Percentiles rank a stretch among this genome's conserved stretches.
phyloP scores from a whole-genome alignment of 2,329 filamentous ascomycete species.

The Emericellopsis atlantica region DNA sequence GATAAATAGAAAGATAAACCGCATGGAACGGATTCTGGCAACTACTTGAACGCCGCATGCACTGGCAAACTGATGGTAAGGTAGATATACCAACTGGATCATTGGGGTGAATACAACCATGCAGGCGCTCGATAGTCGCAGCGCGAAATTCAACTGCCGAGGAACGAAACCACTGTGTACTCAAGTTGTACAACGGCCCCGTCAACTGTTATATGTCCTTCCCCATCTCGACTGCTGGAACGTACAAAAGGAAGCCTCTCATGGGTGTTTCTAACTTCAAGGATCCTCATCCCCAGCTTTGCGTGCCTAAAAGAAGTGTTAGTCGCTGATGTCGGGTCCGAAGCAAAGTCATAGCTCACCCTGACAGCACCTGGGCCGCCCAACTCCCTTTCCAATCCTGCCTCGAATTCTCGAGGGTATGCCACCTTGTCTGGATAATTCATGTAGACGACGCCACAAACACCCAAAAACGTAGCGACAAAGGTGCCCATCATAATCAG shows the following conservation, averaged over 20 bases:
- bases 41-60: no score
- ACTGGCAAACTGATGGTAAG: no score
- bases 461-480: constrained; percentile 45
- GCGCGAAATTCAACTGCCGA: no score
- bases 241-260: constrained; percentile 18
- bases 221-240: constrained; percentile 9
- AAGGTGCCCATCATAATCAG: constrained; percentile 57
- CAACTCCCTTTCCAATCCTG: constrained; percentile 61
- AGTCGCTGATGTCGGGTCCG: background rate
- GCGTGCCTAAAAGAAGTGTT: constrained; percentile 28
- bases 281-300: constrained; percentile 41
- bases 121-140: no score
- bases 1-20: no score
- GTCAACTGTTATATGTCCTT: no score
- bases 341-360: constrained; percentile 36
- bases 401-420: constrained; percentile 58
- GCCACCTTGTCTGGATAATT: constrained; percentile 62
- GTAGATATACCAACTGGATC: no score
- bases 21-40: no score
- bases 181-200: no score
- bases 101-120: no score
- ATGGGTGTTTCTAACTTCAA: constrained; percentile 12
- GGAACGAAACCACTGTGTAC: no score
- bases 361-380: constrained; percentile 55
- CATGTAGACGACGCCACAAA: constrained; percentile 55